Evolutionary conservation across 345 rosid species (phyloP).

Genomic region (Passiflora organensis): DNA sequence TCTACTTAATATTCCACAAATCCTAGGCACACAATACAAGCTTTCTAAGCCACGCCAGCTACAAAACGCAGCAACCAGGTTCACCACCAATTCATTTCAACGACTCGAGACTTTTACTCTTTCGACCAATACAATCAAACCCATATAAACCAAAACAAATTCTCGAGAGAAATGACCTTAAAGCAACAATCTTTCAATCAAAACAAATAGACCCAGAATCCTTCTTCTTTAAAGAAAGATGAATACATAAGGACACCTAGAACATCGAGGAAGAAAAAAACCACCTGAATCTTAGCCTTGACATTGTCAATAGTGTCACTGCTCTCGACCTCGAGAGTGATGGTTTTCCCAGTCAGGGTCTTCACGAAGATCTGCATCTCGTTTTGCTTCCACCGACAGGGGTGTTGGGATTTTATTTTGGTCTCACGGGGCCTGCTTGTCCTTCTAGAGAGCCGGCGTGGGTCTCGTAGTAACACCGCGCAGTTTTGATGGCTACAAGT

Average conservation of each 20-base stretch:
- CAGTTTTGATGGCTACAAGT: too few species aligned
- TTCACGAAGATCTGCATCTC: conserved; percentile 24
- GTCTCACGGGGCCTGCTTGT: too few species aligned
- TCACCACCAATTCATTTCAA: neutral
- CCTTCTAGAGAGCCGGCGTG: too few species aligned
- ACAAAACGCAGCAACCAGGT: neutral
- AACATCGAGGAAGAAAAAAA: too few species aligned
- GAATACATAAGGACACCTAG: neutral
- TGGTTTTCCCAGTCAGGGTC: conserved; percentile 18
- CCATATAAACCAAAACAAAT: neutral
- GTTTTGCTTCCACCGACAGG: neutral
- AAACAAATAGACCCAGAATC: conserved; percentile 5
- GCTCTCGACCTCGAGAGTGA: conserved; percentile 25
- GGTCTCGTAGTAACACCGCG: too few species aligned
- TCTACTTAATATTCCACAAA: too few species aligned
- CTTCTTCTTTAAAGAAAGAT: neutral
- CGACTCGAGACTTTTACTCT: neutral
- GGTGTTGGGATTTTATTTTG: too few species aligned
- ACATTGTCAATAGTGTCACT: conserved; percentile 24
- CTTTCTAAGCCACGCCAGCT: too few species aligned
- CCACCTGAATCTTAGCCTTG: conserved; percentile 22
- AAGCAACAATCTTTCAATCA: neutral
- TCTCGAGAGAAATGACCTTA: neutral
- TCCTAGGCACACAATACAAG: too few species aligned
- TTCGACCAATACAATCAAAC: neutral